These are phyloP conservation scores for Aethionema arabicum DNA, from an alignment of 345 rosid species.

Conservation along the genomic window DNA sequence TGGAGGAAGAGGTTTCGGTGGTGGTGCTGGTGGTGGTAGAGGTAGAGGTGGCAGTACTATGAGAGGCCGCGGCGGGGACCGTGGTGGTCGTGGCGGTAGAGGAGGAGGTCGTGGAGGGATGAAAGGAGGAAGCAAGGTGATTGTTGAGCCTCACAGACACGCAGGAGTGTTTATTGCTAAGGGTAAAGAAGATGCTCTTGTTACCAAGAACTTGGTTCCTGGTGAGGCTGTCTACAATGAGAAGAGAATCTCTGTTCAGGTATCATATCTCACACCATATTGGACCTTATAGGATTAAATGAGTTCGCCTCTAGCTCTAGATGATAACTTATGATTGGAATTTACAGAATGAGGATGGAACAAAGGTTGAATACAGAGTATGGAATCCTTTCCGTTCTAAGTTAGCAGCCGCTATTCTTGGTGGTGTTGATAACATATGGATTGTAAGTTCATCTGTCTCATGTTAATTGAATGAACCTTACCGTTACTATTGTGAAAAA, in stretches of 20 bases:
- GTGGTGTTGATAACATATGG: constrained; percentile 95
- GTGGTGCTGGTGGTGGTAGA: constrained; percentile 46
- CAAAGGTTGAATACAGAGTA: constrained; percentile 82
- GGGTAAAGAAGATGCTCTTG: constrained; percentile 94
- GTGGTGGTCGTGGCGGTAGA: constrained; percentile 41
- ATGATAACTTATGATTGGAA: background rate
- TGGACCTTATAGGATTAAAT: background rate
- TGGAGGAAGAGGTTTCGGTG: constrained; percentile 46
- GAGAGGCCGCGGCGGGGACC: constrained; percentile 45
- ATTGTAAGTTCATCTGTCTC: constrained; percentile 52
- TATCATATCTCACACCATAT: constrained; percentile 4
- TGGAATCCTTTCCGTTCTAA: constrained; percentile 99
- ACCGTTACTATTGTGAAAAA: background rate
- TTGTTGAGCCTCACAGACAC: constrained; percentile 89
- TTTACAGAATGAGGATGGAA: constrained; percentile 83
- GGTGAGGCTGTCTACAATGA: constrained; percentile 95
- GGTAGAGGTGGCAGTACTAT: constrained; percentile 31
- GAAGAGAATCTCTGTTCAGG: constrained; percentile 91
- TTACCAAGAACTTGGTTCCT: constrained; percentile 85
- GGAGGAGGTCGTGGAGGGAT: constrained; percentile 66
- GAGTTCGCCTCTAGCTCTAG: background rate
- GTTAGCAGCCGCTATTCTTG: constrained; percentile 94
- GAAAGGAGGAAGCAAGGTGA: constrained; percentile 86
- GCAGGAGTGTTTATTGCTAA: constrained; percentile 83
- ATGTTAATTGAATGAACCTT: background rate